Evolutionary conservation across 2,329 filamentous ascomycete species (phyloP).

Genomic region (Hymenoscyphus albidus): DNA sequence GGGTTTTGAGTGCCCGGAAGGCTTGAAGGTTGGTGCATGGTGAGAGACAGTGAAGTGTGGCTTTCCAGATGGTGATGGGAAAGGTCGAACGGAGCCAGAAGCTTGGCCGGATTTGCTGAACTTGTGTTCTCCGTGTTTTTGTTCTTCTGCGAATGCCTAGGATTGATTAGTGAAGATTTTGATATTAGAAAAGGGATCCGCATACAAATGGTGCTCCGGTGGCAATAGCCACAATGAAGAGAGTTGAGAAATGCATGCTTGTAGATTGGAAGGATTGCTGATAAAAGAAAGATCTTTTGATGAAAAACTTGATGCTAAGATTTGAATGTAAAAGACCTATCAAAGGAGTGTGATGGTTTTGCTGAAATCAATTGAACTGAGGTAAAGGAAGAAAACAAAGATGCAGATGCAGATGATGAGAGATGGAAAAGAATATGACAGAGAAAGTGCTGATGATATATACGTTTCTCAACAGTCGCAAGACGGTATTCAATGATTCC

Average conservation of each 20-base stretch:
- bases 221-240: slow-evolving; percentile 6
- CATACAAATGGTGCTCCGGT: slow-evolving; percentile 2
- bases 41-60: neutral
- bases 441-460: neutral
- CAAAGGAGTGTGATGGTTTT: slow-evolving; percentile 7
- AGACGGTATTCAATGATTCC: neutral
- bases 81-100: neutral
- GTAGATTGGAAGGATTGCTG: neutral
- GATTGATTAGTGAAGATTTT: neutral
- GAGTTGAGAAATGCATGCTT: slow-evolving; percentile 6
- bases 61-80: neutral
- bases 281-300: neutral
- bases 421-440: neutral
- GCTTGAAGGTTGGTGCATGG: neutral
- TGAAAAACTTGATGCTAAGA: neutral
- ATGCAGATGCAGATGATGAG: slow-evolving; percentile 6
- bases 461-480: neutral
- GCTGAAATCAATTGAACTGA: neutral
- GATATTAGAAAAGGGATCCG: neutral
- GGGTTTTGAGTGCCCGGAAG: neutral
- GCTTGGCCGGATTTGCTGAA: neutral
- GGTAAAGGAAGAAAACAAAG: neutral
- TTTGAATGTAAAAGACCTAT: slow-evolving; percentile 3
- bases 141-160: neutral
- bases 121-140: neutral